Percentiles rank a stretch among this genome's conserved stretches.
phyloP scores from a whole-genome alignment of 2,329 filamentous ascomycete genomes.

The Cladophialophora psammophila region DNA sequence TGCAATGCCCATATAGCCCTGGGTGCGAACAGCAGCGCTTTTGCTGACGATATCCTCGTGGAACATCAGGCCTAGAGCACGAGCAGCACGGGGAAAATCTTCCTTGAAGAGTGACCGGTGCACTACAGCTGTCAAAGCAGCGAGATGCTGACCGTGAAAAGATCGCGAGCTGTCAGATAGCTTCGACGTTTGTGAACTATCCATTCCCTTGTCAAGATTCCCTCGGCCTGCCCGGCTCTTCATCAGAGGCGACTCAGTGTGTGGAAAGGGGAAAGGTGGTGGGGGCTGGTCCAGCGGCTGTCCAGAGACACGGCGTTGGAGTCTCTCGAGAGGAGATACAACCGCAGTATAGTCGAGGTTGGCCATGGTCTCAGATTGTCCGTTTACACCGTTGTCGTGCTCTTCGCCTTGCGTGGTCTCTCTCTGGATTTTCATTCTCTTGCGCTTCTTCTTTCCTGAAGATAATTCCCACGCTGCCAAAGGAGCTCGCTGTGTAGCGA shows the following conservation, averaged over 20 bases:
- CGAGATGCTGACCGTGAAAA: slow-evolving; percentile 63
- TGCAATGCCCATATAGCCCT: slow-evolving; percentile 80
- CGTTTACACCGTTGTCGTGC: neutral
- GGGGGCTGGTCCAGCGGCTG: slow-evolving; percentile 49
- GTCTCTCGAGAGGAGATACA: slow-evolving; percentile 51
- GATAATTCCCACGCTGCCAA: neutral
- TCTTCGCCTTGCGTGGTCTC: slow-evolving; percentile 21
- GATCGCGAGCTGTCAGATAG: slow-evolving; percentile 45
- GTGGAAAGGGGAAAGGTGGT: slow-evolving; percentile 52
- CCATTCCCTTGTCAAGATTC: slow-evolving; percentile 20
- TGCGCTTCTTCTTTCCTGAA: slow-evolving; percentile 44
- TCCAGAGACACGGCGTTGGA: slow-evolving; percentile 54
- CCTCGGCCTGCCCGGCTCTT: neutral
- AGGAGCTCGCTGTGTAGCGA: slow-evolving; percentile 7
- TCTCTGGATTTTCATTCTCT: slow-evolving; percentile 42
- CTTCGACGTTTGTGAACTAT: slow-evolving; percentile 42
- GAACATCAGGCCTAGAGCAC: slow-evolving; percentile 77
- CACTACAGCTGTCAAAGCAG: slow-evolving; percentile 72
- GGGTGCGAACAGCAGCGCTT: slow-evolving; percentile 71
- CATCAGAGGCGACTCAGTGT: slow-evolving; percentile 45
- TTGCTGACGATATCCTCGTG: slow-evolving; percentile 65
- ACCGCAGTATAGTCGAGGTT: slow-evolving; percentile 38
- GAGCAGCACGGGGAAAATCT: slow-evolving; percentile 74
- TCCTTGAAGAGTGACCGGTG: slow-evolving; percentile 75
- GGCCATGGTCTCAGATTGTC: neutral